phyloP scores from a whole-genome alignment of 345 rosid genomes.

The Citrus maxima region DNA sequence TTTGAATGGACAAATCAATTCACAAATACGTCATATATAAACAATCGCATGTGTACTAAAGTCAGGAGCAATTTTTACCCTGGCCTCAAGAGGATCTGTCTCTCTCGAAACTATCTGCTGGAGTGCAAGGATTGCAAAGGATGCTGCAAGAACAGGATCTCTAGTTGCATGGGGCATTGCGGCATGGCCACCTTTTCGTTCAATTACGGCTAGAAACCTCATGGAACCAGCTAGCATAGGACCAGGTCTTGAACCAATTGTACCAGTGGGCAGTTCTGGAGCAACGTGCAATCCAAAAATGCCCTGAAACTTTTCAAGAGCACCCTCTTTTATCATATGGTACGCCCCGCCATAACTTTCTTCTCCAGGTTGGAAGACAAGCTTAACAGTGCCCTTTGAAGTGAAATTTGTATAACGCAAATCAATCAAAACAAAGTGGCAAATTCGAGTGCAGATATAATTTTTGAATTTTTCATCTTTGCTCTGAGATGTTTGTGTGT shows the following conservation, averaged over 20 bases:
- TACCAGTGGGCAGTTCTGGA: constrained; percentile 36
- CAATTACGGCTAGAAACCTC: constrained; percentile 34
- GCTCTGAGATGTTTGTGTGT: not conserved
- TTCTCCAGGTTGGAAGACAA: constrained; percentile 70
- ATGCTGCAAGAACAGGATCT: constrained; percentile 45
- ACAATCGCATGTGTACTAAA: not conserved
- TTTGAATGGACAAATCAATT: not conserved
- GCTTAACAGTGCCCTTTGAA: constrained; percentile 46
- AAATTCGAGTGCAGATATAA: not conserved
- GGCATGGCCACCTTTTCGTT: constrained; percentile 52
- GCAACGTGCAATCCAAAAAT: constrained; percentile 49
- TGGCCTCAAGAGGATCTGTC: constrained; percentile 48
- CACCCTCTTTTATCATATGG: constrained; percentile 51
- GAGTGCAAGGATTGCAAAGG: constrained; percentile 46
- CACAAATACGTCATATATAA: not conserved
- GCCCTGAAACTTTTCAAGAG: constrained; percentile 39
- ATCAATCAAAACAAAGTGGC: not conserved
- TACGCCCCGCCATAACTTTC: constrained; percentile 52
- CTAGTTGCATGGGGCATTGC: constrained; percentile 38
- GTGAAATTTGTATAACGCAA: not conserved
- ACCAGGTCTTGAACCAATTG: constrained; percentile 51
- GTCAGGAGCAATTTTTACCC: constrained; percentile 19
- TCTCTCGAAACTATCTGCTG: constrained; percentile 60
- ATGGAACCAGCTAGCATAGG: constrained; percentile 45
- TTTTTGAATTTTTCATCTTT: not conserved